Conservation (phyloP, 2,329 filamentous ascomycete genomes). For the Colletotrichum plurivorum region DNA sequence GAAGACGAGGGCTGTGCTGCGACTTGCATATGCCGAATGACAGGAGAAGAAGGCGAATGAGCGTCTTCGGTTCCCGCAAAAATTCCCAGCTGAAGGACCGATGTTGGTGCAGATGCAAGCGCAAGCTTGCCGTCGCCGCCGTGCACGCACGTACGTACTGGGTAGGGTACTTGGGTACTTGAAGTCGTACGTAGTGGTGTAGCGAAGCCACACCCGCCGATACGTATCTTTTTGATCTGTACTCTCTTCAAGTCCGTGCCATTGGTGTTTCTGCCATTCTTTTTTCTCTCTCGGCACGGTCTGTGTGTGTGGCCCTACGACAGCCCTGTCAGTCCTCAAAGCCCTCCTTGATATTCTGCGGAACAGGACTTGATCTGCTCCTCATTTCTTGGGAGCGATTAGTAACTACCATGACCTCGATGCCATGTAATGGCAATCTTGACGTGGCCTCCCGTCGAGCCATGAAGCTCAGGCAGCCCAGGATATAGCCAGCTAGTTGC, state of each 20-base stretch:
- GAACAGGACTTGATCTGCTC: too few relatives aligned
- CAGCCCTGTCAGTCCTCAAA: constrained; percentile 6
- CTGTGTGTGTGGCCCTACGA: constrained; percentile 18
- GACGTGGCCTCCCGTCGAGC: constrained; percentile 16
- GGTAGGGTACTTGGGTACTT: too few relatives aligned
- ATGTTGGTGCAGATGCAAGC: constrained; percentile 12
- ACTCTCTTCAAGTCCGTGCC: constrained; percentile 28
- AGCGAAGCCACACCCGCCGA: background rate
- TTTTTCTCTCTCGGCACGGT: background rate
- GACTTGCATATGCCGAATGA: constrained; percentile 51
- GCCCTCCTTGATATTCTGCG: constrained; percentile 2
- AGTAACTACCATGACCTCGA: background rate
- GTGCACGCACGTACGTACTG: background rate
- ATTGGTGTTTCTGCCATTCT: constrained; percentile 4
- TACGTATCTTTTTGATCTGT: constrained; percentile 22
- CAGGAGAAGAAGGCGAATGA: constrained; percentile 49
- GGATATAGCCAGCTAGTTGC: constrained; percentile 2
- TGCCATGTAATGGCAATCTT: constrained; percentile 1
- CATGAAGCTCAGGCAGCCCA: constrained; percentile 4
- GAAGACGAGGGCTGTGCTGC: constrained; percentile 50
- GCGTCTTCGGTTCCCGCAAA: constrained; percentile 43
- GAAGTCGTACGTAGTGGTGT: too few relatives aligned
- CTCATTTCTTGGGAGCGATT: background rate
- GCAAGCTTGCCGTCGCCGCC: constrained; percentile 19
- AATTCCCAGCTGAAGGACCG: constrained; percentile 14